These are phyloP conservation scores for Trichoderma aggressivum DNA, from an alignment of 2,329 filamentous ascomycete species.

Conservation along the genomic window DNA sequence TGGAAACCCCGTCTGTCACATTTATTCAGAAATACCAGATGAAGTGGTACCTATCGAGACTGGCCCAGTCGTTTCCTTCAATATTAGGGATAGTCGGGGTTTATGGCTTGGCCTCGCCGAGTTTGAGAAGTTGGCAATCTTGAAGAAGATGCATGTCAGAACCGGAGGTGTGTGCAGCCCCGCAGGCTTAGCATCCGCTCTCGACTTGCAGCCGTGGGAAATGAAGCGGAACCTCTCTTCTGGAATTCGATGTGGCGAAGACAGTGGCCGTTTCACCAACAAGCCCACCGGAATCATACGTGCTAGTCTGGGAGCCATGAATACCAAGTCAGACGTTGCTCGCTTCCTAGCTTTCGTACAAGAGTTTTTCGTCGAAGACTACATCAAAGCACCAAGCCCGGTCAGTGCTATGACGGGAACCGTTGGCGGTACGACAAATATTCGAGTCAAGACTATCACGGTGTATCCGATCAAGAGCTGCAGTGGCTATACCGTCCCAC, in stretches of 20 bases:
- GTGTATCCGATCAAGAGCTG: conserved; percentile 97
- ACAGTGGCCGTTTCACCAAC: conserved; percentile 75
- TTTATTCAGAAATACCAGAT: conserved; percentile 52
- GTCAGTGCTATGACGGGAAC: too few species aligned
- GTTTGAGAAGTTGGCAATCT: conserved; percentile 77
- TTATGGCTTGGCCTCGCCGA: conserved; percentile 78
- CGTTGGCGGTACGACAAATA: not conserved
- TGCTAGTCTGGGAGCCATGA: conserved; percentile 88
- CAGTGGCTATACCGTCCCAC: conserved; percentile 69
- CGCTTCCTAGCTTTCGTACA: conserved; percentile 67
- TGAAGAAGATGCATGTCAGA: conserved; percentile 78
- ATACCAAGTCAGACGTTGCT: conserved; percentile 69
- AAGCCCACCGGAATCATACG: conserved; percentile 87
- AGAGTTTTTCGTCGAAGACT: conserved; percentile 57
- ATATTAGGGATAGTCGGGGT: conserved; percentile 65
- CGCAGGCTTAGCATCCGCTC: conserved; percentile 71
- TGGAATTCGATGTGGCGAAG: conserved; percentile 79
- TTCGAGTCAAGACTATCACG: conserved; percentile 58
- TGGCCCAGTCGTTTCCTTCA: conserved; percentile 82
- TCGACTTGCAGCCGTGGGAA: conserved; percentile 76
- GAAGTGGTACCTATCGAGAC: conserved; percentile 38
- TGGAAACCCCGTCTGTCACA: conserved; percentile 57
- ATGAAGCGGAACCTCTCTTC: conserved; percentile 80
- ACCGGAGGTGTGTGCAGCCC: conserved; percentile 92
- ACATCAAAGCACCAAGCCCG: not conserved